Base-by-base conservation (phyloP, 2,329 filamentous ascomycete genomes). In the Fusarium pseudocircinatum region DNA sequence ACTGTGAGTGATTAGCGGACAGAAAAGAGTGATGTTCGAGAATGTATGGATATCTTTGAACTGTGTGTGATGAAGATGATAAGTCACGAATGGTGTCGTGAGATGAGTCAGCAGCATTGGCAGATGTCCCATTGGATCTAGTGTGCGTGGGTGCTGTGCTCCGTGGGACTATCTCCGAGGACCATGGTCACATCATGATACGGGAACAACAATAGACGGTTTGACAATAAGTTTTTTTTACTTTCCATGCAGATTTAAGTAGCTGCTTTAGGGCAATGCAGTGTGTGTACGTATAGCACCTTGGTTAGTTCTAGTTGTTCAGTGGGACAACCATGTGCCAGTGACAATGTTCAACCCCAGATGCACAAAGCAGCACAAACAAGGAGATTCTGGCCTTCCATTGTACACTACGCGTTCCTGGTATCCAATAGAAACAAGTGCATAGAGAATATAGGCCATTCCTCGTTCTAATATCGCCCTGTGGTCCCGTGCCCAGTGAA, bases 41-140 rank as follows among this genome's bases (percentile, higher is more conserved):
- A 43, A 16, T 26, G 42, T 26, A 28, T 66, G 44, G 4, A 42
- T 49, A 43, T 57, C 44, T 50, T 53, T 57, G 32, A 60, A 42
- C 39, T 43, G 24, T 62, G 44, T 49, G 24, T 62, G 30, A 39
- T 61, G 34, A 34, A 32, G 40, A 47, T 46, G 37, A 49, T 60
- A 59, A 39, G 39, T 52, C 44, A 54, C 37, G 50, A 54, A 50
- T 36, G n/a, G 53, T 54, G 52, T 70, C 60, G 59, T 74, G 67
- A 62, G 75, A 77, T 78, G 76, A 78, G 76, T 78, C 72, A 78
- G 76, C 76, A 61, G 39, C 56, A 73, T 65, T 46, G 49, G 50
- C 44, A 32, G 43, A 32, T 36, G 52, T 68, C 60, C 59, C 26
- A 78, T 77, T 78, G 76, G 76, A 40, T 59, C 67, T 53, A 44